Base-by-base conservation (phyloP, 768 basidiomycete species). In the Clavaria fumosa region DNA sequence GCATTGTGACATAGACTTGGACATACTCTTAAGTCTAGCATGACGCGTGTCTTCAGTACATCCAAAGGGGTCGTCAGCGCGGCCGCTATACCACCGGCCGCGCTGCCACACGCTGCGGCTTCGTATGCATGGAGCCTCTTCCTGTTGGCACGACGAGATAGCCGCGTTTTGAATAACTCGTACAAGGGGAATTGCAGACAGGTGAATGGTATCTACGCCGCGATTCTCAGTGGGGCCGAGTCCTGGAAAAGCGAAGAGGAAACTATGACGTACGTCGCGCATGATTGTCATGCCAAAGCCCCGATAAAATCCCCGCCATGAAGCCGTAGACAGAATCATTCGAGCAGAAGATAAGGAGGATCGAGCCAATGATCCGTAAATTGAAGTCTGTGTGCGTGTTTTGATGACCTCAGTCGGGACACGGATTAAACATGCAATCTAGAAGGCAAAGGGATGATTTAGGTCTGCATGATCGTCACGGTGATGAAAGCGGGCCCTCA, bases 351-450 rank as follows among this genome's bases (percentile, higher is more conserved):
- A 57, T 7, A 75, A 52, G 0, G 83, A 85, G 0, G 79, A 77
- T 21, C 57, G 51, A 1, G 68, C 69, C 11, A 64, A 50, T 3
- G 60, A 55, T 5, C 66, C 67, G 47, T 91, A 90, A 7, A 70
- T 72, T 12, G 79, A 78, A 0, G 89, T 89, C 53, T 96, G 93
- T 41, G 73, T 78, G 3, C 91, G 72, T 7, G 86, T 91, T 55
- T 97, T 97, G 59, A 96, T 80, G 21, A 97, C 81, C 54, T 96
- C 93, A 0, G 91, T 95, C 1, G 91, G 91, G 2, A 97, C 91
- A 34, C 91, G 81, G 35, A 97, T 71, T 37, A 93, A 62, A 54
- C 91, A 97, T 23, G 91, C 89, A 34, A 79, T 70, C 81, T 84
- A 53, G 38, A 46, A 21, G 37, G 31, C 38, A 42, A 23, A 18